Conservation (phyloP, 192 early-diverging fungal genomes). For the Rhizophagus sp. region DNA sequence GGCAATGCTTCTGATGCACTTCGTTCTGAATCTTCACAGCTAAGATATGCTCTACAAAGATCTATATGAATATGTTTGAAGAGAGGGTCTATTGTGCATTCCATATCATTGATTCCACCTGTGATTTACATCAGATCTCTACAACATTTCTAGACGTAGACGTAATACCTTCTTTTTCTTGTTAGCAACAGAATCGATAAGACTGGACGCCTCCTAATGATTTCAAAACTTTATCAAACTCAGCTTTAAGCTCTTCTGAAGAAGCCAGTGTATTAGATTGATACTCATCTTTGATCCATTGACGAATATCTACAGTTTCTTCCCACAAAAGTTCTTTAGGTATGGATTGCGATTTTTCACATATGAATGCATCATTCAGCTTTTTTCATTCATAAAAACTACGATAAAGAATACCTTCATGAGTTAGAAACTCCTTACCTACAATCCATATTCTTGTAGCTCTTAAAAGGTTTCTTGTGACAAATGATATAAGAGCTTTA, state of each 20-base stretch:
- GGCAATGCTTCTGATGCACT: conserved; percentile 2
- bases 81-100: no score
- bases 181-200: no score
- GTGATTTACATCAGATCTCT: no score
- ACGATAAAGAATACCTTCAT: no score
- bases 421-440: no score
- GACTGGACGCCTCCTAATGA: no score
- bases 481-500: conserved; percentile 4
- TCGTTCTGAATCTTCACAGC: background rate
- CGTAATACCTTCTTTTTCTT: no score
- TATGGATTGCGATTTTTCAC: conserved; percentile 10
- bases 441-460: no score
- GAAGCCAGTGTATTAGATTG: background rate
- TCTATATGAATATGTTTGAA: no score
- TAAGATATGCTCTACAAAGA: background rate
- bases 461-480: background rate
- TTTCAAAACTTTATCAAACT: background rate
- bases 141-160: no score
- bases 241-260: conserved; percentile 3
- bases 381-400: no score
- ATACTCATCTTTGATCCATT: background rate
- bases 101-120: no score
- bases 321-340: background rate
- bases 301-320: background rate
- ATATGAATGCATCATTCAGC: background rate